Evolutionary conservation across 2,329 filamentous ascomycete genomes (phyloP), one percentile per base, ranked within the genome.

Genomic region (Neofusicoccum parvum): DNA sequence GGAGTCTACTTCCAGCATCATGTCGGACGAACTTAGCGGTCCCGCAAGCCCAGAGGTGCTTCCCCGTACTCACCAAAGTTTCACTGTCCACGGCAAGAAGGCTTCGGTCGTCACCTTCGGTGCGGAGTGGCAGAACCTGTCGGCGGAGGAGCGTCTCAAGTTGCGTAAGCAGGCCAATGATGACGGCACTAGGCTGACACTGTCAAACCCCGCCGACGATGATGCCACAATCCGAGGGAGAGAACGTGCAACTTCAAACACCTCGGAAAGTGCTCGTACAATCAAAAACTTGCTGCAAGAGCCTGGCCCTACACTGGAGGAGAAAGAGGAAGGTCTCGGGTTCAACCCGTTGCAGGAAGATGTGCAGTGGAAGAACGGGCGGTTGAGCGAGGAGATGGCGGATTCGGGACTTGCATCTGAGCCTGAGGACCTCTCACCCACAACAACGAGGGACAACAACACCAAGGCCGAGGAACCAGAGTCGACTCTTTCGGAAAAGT

Each of bases 61-160:
- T 12, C 83, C 90, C 6, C 88, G 95, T 54, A 90, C 90, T 12
- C 88, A 91, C 12, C 92, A 92, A 5, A 96, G 92, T 72, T 99
- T 99, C 76, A 96, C 95, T 3, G 89, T 99, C 3, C 95, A 99
- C 73, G 94, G 95, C 67, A 99, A 98, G 82, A 98, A 99, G 78
- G 95, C 95, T 2, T 97, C 93, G 0, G 92, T 99, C 65, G 92
- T 99, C 70, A 96, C 92, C n/a, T 96, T 99, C 75, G 93, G 94
- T 9, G 88, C 89, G n/a, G 94, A 97, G 71, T 89, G 97, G 81
- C 90, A 94, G 72, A 90, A 86, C 62, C 74, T 73, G 15, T 72
- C 76, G 10, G 75, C 77, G 23, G 77, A 78, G 62, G 77, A 79
- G 69, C 69, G 76, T 34, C 65, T 79, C 23, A 79, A 78, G 70